A percentile compares a stretch with the other conserved stretches of the same genome.
Evolutionary conservation across 345 rosid genomes (phyloP).

Genomic region (rapeseed (Brassica napus)): DNA sequence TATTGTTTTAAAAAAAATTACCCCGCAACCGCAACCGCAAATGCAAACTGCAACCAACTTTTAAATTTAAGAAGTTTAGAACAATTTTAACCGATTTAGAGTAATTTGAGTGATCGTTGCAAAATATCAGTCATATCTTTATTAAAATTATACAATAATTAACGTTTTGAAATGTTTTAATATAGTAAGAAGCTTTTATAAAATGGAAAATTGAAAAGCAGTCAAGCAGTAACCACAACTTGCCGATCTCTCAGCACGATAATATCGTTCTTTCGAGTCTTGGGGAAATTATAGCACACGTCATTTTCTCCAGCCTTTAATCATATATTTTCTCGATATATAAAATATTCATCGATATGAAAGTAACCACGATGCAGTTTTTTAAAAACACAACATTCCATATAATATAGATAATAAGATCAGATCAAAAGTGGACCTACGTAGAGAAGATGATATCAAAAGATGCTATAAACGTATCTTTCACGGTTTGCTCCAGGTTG

Average conservation of each 20-base stretch:
- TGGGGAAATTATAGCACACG: constrained; percentile 14
- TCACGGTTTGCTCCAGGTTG: constrained; percentile 25
- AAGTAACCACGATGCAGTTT: not conserved
- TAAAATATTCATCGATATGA: not conserved
- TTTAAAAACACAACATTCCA: constrained; percentile 17
- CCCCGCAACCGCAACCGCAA: no score
- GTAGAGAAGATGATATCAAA: not conserved
- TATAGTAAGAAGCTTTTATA: not conserved
- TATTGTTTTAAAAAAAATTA: no score
- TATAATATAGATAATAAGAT: constrained; percentile 7
- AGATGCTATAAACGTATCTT: constrained; percentile 26
- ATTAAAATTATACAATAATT: not conserved
- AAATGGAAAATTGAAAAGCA: constrained; percentile 5
- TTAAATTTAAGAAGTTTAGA: no score
- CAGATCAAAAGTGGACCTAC: constrained; percentile 28
- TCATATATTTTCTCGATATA: not conserved
- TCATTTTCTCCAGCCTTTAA: constrained; percentile 25
- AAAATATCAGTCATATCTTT: no score
- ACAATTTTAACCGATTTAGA: no score
- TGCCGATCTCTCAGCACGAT: constrained; percentile 1
- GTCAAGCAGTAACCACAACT: constrained; percentile 16
- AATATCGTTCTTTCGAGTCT: constrained; percentile 1
- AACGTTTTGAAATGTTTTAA: not conserved
- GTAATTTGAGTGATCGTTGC: no score
- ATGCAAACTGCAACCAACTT: no score